Percentiles rank a stretch among this genome's conserved stretches.
phyloP scores from a whole-genome alignment of 768 basidiomycete genomes.

The Cubamyces lactineus region DNA sequence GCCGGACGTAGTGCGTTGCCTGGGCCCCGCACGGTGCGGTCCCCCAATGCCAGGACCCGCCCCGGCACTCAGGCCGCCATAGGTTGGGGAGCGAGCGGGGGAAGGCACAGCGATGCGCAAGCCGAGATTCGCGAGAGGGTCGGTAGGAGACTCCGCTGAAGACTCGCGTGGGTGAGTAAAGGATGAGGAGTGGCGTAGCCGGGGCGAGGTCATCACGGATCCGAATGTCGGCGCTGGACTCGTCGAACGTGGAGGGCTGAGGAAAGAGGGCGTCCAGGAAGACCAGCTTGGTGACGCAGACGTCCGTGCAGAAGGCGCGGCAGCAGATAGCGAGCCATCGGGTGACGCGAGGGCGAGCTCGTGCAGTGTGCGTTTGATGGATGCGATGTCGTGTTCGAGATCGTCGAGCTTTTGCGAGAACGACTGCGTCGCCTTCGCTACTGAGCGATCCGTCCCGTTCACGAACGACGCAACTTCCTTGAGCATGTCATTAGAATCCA shows the following conservation, averaged over 20 bases:
- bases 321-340: constrained; percentile 12
- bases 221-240: constrained; percentile 68
- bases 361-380: constrained; percentile 62
- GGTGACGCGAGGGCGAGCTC: constrained; percentile 38
- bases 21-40: constrained; percentile 31
- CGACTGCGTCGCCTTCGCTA: constrained; percentile 48
- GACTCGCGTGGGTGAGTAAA: constrained; percentile 33
- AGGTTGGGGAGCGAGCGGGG: constrained; percentile 10
- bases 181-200: constrained; percentile 54
- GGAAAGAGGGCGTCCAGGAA: constrained; percentile 63
- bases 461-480: constrained; percentile 58
- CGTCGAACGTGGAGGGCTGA: constrained; percentile 43
- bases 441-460: constrained; percentile 51
- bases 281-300: constrained; percentile 36
- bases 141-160: constrained; percentile 19
- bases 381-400: constrained; percentile 75
- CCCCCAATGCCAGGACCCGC: background rate
- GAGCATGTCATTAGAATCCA: constrained; percentile 45
- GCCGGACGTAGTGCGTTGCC: constrained; percentile 56
- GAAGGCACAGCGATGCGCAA: constrained; percentile 64
- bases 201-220: constrained; percentile 67
- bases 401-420: constrained; percentile 69
- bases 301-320: constrained; percentile 15
- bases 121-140: constrained; percentile 50
- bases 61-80: constrained; percentile 4